Evolutionary conservation across 2,329 filamentous ascomycete genomes (phyloP).

Genomic region (Diplodia corticola): DNA sequence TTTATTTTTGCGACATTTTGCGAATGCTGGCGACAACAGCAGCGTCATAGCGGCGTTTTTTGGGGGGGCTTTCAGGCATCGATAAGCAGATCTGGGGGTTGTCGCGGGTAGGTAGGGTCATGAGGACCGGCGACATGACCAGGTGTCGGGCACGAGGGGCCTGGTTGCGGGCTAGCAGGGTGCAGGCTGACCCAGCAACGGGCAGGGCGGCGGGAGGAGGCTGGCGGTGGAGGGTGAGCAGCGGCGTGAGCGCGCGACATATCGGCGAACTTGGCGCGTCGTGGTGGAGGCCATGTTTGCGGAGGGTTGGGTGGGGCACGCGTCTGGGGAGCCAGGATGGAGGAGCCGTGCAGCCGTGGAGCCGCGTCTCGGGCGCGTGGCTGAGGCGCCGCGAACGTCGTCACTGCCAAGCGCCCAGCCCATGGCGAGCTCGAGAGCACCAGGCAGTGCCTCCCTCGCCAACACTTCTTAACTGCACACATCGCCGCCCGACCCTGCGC

Average conservation of each 20-base stretch:
- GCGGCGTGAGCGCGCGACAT: constrained; percentile 7
- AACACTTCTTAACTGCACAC: background rate
- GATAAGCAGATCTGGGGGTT: background rate
- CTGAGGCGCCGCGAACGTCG: constrained; percentile 6
- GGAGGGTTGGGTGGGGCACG: background rate
- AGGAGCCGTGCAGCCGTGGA: background rate
- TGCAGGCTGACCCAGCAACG: background rate
- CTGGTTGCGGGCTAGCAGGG: background rate
- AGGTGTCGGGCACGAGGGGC: background rate
- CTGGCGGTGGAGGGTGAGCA: background rate
- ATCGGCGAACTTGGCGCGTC: background rate
- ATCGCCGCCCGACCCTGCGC: background rate
- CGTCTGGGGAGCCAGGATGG: background rate
- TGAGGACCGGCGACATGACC: constrained; percentile 11
- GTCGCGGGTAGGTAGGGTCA: constrained; percentile 3
- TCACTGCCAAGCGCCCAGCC: constrained; percentile 22
- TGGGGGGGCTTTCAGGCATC: background rate
- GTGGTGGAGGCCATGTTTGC: background rate
- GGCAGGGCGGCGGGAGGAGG: background rate
- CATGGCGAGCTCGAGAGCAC: background rate
- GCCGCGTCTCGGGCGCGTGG: background rate
- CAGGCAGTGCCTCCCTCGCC: background rate
- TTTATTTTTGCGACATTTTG: background rate
- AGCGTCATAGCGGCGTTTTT: constrained; percentile 11
- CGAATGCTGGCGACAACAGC: background rate